A percentile compares a stretch with the other conserved stretches of the same genome.
phyloP scores from a whole-genome alignment of 345 rosid genomes.

The Diplotaxis tenuifolia region DNA sequence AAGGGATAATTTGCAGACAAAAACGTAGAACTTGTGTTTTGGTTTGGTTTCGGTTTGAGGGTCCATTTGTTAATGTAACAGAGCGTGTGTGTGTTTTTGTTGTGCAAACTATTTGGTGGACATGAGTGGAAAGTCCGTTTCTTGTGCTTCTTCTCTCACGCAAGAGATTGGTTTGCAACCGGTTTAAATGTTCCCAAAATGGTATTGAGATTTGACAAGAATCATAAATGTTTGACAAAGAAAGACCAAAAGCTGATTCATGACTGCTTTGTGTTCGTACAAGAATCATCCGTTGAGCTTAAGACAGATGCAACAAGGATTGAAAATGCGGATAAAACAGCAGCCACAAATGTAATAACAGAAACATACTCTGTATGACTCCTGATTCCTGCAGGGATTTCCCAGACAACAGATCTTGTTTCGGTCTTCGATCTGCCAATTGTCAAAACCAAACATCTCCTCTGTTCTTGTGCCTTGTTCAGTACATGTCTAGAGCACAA shows the following conservation, averaged over 20 bases:
- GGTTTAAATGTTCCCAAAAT: background rate
- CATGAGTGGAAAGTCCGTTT: conserved; percentile 16
- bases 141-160: background rate
- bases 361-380: conserved; percentile 54
- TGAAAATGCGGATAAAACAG: conserved; percentile 46
- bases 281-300: conserved; percentile 30
- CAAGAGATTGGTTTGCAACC: background rate
- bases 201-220: background rate
- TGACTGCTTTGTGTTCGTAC: conserved; percentile 16
- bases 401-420: conserved; percentile 46
- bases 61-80: conserved; percentile 13
- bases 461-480: conserved; percentile 19
- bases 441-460: conserved; percentile 45
- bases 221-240: background rate
- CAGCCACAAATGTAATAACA: conserved; percentile 48
- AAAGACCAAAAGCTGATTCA: conserved; percentile 5
- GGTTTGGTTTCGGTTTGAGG: background rate
- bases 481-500: conserved; percentile 40
- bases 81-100: conserved; percentile 17
- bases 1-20: conserved; percentile 5
- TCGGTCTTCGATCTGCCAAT: conserved; percentile 21
- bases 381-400: conserved; percentile 57
- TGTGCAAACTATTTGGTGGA: conserved; percentile 30
- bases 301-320: conserved; percentile 46
- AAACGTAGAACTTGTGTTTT: conserved; percentile 20